Base-by-base conservation (phyloP, 306 rosid genomes). In the Citrullus mucosospermus region DNA sequence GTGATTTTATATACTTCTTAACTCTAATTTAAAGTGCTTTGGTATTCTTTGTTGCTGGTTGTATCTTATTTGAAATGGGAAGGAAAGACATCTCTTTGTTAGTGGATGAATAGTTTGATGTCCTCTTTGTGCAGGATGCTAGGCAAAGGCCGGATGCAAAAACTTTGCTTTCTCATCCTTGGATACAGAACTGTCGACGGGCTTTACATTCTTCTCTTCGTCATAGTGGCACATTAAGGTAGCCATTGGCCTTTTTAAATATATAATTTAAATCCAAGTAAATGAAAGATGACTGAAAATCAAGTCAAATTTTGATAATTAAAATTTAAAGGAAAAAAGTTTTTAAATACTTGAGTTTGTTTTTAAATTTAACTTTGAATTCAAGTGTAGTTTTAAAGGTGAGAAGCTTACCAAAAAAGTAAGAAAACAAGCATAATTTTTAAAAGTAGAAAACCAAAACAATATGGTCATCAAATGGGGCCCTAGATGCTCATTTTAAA, bases 71-170 rank as follows among this genome's bases (percentile, higher is more conserved):
- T 74, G 62, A 74, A 53, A 53, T 74, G 32, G 43, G 39, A 53
- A 9, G 48, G 61, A 51, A 32, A 25, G 18, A 53, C 48, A 34
- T 53, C 46, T 16, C 62, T 16, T 74, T 74, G 18, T 74, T 74
- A 30, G 78, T 18, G 25, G 46, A 53, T 53, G 61, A 74, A 53
- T 53, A 51, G 10, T 53, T 73, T 74, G 62, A 53, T 56, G 14
- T 74, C 28, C 70, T 84, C 88, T 56, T 79, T 61, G 85, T 75
- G 79, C 89, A 95, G 99, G 99, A 95, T 88, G 93, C 98, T 80
- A 91, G 99, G 88, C 98, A 95, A 82, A 91, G 99, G 76, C 98
- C 99, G 77, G 99, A 95, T 88, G 99, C 99, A 38, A 95, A 95
- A 81, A 86, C 98, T 59, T 84, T 95, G 84, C 88, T 95, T 82